Conservation (phyloP, 177 flowering plant species). For the Vitis hybrid region DNA sequence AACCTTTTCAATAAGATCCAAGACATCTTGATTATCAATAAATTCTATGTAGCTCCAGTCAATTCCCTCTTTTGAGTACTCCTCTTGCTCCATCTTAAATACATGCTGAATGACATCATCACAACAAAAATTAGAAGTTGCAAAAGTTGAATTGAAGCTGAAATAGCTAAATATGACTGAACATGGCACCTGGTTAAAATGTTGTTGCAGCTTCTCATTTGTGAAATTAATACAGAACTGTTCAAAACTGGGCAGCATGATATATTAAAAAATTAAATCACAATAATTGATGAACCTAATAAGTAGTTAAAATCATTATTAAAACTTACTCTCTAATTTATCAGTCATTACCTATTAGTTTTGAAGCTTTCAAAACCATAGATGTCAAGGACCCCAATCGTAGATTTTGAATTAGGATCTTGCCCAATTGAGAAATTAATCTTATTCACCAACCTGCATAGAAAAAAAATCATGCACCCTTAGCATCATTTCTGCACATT, state of each 20-base stretch:
- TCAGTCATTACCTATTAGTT: slow-evolving; percentile 45
- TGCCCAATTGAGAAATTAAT: slow-evolving; percentile 69
- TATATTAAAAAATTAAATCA: slow-evolving; percentile 3
- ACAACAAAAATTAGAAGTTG: slow-evolving; percentile 7
- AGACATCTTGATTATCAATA: no score
- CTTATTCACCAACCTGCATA: slow-evolving; percentile 61
- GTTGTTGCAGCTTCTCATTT: slow-evolving; percentile 73
- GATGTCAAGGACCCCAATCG: slow-evolving; percentile 73
- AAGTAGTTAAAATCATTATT: no score
- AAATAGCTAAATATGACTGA: neutral
- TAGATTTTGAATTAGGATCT: slow-evolving; percentile 56
- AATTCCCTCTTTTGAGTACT: no score
- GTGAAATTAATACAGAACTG: slow-evolving; percentile 26
- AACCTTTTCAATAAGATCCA: slow-evolving; percentile 63
- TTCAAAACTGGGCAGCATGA: slow-evolving; percentile 49
- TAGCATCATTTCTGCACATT: neutral
- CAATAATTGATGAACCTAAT: neutral
- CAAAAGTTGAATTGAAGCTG: slow-evolving; percentile 1
- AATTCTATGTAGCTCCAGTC: no score
- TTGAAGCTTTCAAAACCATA: slow-evolving; percentile 78
- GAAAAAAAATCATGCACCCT: slow-evolving; percentile 6
- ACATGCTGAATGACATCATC: slow-evolving; percentile 51
- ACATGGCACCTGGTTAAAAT: slow-evolving; percentile 60
- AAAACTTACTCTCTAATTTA: no score
- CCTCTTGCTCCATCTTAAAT: slow-evolving; percentile 19